phyloP scores from a whole-genome alignment of 257 asterid species.

The Solanum paucissectum region DNA sequence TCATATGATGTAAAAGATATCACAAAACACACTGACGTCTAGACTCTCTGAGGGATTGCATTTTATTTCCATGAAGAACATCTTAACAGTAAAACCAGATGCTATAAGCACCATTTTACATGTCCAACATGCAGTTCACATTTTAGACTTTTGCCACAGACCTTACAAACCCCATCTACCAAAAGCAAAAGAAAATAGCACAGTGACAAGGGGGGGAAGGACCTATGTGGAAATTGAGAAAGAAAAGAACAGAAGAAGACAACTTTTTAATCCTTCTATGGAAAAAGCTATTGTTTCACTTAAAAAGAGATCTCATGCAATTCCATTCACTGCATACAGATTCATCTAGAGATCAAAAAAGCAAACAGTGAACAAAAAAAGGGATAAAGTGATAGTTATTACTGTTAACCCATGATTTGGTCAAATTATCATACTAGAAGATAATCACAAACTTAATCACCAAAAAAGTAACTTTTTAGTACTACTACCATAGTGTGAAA shows the following conservation, averaged over 20 bases:
- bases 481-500: not conserved
- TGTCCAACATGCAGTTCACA: not conserved
- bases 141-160: not conserved
- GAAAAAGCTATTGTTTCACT: constrained; percentile 26
- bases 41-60: not conserved
- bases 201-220: not conserved
- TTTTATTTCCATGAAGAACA: not conserved
- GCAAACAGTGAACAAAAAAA: constrained; percentile 34
- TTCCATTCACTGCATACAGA: constrained; percentile 34
- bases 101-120: not conserved
- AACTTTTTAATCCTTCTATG: constrained; percentile 16
- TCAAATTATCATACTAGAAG: constrained; percentile 42
- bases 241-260: not conserved
- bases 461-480: constrained; percentile 1
- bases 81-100: not conserved
- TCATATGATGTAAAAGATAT: not conserved
- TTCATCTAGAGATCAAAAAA: constrained; percentile 27
- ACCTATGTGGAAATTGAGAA: not conserved
- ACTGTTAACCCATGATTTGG: constrained; percentile 49
- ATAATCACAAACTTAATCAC: constrained; percentile 24
- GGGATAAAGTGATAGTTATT: constrained; percentile 6
- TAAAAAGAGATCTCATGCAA: constrained; percentile 33
- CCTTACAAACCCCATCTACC: not conserved
- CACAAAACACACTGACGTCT: not conserved
- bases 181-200: not conserved